Percentiles rank a stretch among this genome's conserved stretches.
Conservation (phyloP, 345 rosid species). For the Populus euphratica region DNA sequence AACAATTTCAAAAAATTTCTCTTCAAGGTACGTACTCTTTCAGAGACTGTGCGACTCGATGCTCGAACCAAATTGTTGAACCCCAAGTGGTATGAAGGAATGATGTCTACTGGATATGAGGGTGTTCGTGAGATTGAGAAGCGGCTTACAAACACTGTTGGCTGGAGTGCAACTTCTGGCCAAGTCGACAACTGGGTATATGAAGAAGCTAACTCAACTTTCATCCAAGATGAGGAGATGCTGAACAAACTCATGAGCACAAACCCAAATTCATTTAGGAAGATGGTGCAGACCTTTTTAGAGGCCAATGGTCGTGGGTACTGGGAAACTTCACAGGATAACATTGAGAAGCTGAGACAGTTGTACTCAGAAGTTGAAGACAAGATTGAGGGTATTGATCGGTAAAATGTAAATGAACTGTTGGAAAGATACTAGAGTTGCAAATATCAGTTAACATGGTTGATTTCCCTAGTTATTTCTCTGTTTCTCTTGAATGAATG, state of each 20-base stretch:
- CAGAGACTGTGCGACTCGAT: slow-evolving; percentile 87
- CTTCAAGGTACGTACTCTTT: slow-evolving; percentile 71
- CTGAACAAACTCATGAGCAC: slow-evolving; percentile 77
- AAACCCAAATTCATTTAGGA: slow-evolving; percentile 91
- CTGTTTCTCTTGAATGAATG: slow-evolving; percentile 7
- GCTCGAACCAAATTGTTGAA: slow-evolving; percentile 90
- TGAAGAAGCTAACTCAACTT: slow-evolving; percentile 92
- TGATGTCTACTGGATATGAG: slow-evolving; percentile 93
- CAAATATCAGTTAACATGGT: slow-evolving; percentile 18
- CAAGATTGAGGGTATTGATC: slow-evolving; percentile 94
- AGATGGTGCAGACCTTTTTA: slow-evolving; percentile 89
- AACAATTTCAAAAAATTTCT: slow-evolving; percentile 13
- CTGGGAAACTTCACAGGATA: slow-evolving; percentile 84
- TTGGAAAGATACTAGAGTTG: background rate
- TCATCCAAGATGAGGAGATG: slow-evolving; percentile 93
- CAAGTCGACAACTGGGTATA: slow-evolving; percentile 99
- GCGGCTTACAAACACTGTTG: slow-evolving; percentile 87
- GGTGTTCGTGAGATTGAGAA: slow-evolving; percentile 98
- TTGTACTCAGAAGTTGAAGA: slow-evolving; percentile 91
- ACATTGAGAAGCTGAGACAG: slow-evolving; percentile 80
- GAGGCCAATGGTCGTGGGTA: slow-evolving; percentile 98
- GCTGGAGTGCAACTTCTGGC: slow-evolving; percentile 99
- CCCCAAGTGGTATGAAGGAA: slow-evolving; percentile 99
- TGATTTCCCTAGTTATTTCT: slow-evolving; percentile 13
- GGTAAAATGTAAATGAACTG: slow-evolving; percentile 29